Evolutionary conservation across 345 rosid genomes (phyloP), one percentile per base, ranked within the genome.

Genomic region (Citrus sp.): DNA sequence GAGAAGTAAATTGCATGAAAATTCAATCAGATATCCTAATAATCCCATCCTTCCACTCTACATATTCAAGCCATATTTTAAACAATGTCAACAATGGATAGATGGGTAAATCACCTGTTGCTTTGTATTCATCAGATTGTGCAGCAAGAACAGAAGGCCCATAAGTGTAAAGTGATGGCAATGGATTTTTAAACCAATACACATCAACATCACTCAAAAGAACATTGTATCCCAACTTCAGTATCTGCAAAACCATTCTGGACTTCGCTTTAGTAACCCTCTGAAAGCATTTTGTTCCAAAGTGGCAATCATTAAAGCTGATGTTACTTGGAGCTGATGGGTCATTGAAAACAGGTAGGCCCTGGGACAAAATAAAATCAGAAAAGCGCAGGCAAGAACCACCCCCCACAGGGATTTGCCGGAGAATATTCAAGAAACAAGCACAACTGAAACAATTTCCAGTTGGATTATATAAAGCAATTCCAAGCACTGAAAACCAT

Each of bases 241-340:
- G 81, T 80, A 94, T 90, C 88, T 84, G 88, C 81, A 90, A 76
- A 73, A 96, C 97, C 71, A 88, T 85, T 85, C 95, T 94, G 67
- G 99, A 96, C 84, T 96, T 96, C 67, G 88, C 97, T 86, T 96
- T 91, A 40, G 98, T 96, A 71, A 94, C 97, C 83, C 82, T 88
- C 88, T 91, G 97, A 77, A 94, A 96, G 89, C 98, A 96, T 79
- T 89, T 77, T 62, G 97, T 93, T 77, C 99, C 99, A 60, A 91
- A 96, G 83, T 96, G 97, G 79, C 99, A 94, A 67, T 92, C 94
- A 73, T 96, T 81, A 72, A 91, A 92, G 89, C 99, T 96, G 32
- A 92, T 89, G 76, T 91, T 91, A 74, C 83, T 84, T 10, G 94
- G 94, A 4, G 91, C 90, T 66, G 90, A 88, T 76, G 91, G 88